These are phyloP conservation scores for Udeniomyces megalosporus DNA, from an alignment of 768 basidiomycete species.

Conservation along the genomic window DNA sequence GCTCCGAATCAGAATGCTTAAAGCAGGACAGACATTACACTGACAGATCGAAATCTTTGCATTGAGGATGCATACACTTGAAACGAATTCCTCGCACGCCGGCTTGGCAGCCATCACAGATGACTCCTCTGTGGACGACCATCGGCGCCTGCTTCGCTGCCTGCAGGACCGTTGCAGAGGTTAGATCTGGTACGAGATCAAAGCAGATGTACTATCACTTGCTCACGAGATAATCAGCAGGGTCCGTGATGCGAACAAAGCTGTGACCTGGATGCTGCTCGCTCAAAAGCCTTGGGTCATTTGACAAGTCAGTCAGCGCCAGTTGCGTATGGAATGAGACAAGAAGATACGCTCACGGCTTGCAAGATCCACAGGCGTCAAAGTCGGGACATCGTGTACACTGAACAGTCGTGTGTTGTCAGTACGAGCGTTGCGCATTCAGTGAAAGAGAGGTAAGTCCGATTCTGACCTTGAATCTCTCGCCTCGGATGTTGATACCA, in stretches of 20 bases:
- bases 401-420: too few relatives aligned
- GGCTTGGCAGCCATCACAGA: constrained; percentile 20
- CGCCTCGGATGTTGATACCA: constrained; percentile 40
- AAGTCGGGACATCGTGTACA: constrained; percentile 60
- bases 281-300: background rate
- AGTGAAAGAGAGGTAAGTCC: too few relatives aligned
- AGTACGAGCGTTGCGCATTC: too few relatives aligned
- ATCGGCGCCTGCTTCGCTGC: constrained; percentile 7
- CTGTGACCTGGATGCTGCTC: background rate
- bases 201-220: too few relatives aligned
- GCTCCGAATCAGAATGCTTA: too few relatives aligned
- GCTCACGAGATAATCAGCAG: constrained; percentile 18
- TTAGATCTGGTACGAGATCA: too few relatives aligned
- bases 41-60: constrained; percentile 64
- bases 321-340: too few relatives aligned
- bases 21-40: too few relatives aligned
- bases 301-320: background rate
- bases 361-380: constrained; percentile 57
- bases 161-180: too few relatives aligned
- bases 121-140: background rate
- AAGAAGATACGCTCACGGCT: constrained; percentile 18
- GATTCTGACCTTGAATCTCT: constrained; percentile 67
- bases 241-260: constrained; percentile 17
- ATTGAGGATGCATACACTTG: constrained; percentile 69
- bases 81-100: constrained; percentile 49